These are phyloP conservation scores for Nannizzia gypsea DNA, from an alignment of 2,329 filamentous ascomycete genomes.

Conservation along the genomic window DNA sequence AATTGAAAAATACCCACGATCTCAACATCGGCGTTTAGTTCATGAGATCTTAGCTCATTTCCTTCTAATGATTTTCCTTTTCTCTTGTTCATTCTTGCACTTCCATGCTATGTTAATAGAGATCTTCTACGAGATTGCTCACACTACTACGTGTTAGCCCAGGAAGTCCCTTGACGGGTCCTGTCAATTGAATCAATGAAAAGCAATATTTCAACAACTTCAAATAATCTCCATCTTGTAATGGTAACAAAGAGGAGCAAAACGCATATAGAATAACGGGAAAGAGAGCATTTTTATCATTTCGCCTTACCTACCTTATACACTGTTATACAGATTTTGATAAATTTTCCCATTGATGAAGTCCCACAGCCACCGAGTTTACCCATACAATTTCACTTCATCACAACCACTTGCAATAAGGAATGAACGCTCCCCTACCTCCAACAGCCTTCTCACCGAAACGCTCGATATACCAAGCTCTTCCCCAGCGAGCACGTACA, in stretches of 20 bases:
- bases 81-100: slow-evolving; percentile 1
- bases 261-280: background rate
- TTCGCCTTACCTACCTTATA: no score
- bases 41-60: slow-evolving; percentile 15
- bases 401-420: slow-evolving; percentile 37
- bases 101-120: background rate
- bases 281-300: no score
- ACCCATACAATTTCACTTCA: background rate
- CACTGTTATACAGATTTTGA: background rate
- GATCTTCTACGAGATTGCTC: background rate
- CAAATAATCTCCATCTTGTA: background rate
- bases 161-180: background rate
- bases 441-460: slow-evolving; percentile 78
- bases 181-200: background rate
- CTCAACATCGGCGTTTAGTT: slow-evolving; percentile 40
- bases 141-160: background rate
- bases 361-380: no score
- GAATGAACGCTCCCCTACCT: slow-evolving; percentile 61
- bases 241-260: background rate
- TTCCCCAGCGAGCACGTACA: slow-evolving; percentile 68
- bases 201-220: slow-evolving; percentile 1
- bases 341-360: background rate
- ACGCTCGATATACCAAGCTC: slow-evolving; percentile 72
- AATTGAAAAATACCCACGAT: slow-evolving; percentile 33
- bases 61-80: background rate